Conservation (phyloP, 2,329 filamentous ascomycete species). For the Colletotrichum liaoningense region DNA sequence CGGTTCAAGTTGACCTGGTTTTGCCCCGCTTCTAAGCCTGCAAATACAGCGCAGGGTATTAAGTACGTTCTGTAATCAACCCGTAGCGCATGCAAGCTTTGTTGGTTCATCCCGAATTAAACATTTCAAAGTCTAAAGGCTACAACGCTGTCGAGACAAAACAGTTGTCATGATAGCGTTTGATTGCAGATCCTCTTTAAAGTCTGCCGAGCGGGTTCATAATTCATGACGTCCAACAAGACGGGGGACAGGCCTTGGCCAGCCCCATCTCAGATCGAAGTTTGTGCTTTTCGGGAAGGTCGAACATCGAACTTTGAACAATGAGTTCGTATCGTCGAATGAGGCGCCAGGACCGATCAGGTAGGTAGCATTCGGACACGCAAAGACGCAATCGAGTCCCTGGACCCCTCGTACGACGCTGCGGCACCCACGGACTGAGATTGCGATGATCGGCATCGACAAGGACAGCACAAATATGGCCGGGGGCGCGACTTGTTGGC, state of each 20-base stretch:
- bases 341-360: neutral
- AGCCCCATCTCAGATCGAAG: neutral
- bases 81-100: neutral
- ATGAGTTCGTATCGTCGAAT: neutral
- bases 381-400: conserved; percentile 3
- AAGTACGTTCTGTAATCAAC: neutral
- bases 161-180: neutral
- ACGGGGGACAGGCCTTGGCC: conserved; percentile 13
- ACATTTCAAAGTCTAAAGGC: too few relatives aligned
- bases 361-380: conserved; percentile 19
- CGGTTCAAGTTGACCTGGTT: too few relatives aligned
- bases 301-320: neutral
- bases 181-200: neutral
- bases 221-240: conserved; percentile 7
- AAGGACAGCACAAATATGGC: conserved; percentile 8
- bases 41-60: too few relatives aligned
- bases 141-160: too few relatives aligned
- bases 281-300: conserved; percentile 29
- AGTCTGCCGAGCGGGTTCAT: neutral
- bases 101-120: neutral
- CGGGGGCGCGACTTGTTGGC: neutral
- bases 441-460: neutral
- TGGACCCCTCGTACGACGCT: conserved; percentile 1
- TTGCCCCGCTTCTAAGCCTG: too few relatives aligned
- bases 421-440: neutral